Evolutionary conservation across 106 monocot species (phyloP), one percentile per base, ranked within the genome.

Genomic region (Gastrodia elata): DNA sequence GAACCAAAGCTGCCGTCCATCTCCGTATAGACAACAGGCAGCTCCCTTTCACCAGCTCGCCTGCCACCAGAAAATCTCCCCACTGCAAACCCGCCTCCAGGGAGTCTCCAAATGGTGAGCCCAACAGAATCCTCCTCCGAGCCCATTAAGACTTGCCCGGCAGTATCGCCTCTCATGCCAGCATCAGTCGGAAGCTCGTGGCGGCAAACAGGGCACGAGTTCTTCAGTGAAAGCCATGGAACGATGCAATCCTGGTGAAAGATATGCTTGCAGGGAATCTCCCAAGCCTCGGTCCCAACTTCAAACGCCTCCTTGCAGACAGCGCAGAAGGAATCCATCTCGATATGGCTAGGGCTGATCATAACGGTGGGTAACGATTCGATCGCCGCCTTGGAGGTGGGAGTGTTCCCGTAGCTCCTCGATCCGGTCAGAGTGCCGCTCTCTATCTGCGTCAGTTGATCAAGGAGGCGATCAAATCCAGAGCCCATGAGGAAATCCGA

Each of bases 131-230:
- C 65, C 16, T 77, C 83, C 22, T 82, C 79, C 1, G 25, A 25
- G 20, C 18, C 38, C 0, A 59, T 65, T 0, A 25, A 18, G 34
- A 40, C 37, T 26, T 32, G 39, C 13, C 40, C 77, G 11, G 56
- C 10, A 68, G 8, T 24, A 39, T 68, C 68, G 9, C 52, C 57
- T 32, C 80, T 56, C 8, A 68, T 46, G 6, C 68, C 46, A 1
- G 28, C 73, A 34, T 87, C 87, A 0, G 72, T 64, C 8, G 87
- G 80, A 72, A 87, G 36, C 58, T 80, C 80, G 37, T 87, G 83
- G 46, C 87, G 80, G 77, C 87, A 87, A 18, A 87, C 83, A 5
- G 87, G 87, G 72, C 87, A 87, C 9, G 87, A 87, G 52, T 87
- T 83, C 14, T 72, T 46, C 28, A 83, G 61, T 6, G 80, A 72